phyloP scores from a whole-genome alignment of 768 basidiomycete species.

The Chalciporus piperatus region DNA sequence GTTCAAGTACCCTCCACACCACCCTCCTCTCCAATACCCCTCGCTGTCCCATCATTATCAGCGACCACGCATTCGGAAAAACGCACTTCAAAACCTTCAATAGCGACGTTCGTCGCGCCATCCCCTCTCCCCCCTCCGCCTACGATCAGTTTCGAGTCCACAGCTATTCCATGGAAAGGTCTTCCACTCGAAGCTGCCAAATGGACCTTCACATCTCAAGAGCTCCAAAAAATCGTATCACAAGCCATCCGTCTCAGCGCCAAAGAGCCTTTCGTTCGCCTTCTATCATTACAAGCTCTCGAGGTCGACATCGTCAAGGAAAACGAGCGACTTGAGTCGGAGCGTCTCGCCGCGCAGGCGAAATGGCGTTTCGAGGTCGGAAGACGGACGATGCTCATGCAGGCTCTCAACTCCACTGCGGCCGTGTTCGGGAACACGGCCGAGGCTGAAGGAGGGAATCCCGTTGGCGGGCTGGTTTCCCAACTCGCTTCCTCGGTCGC shows the following conservation, averaged over 20 bases:
- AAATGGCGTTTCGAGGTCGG: slow-evolving; percentile 68
- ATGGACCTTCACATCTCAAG: slow-evolving; percentile 50
- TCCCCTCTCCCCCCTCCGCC: slow-evolving; percentile 46
- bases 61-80: slow-evolving; percentile 5
- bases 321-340: slow-evolving; percentile 50
- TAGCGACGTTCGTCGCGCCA: slow-evolving; percentile 26
- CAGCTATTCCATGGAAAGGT: slow-evolving; percentile 62
- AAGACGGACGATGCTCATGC: slow-evolving; percentile 66
- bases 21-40: background rate
- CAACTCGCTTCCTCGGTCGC: slow-evolving; percentile 61
- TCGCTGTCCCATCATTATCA: slow-evolving; percentile 2
- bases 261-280: slow-evolving; percentile 65
- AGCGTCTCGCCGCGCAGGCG: slow-evolving; percentile 55
- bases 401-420: slow-evolving; percentile 59
- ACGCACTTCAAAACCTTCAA: slow-evolving; percentile 1
- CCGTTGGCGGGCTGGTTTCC: slow-evolving; percentile 42
- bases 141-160: slow-evolving; percentile 52
- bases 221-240: slow-evolving; percentile 69
- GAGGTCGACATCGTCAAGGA: slow-evolving; percentile 60
- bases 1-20: slow-evolving; percentile 9
- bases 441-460: slow-evolving; percentile 37
- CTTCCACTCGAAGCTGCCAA: slow-evolving; percentile 69
- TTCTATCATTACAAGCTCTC: slow-evolving; percentile 60
- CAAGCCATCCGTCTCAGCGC: slow-evolving; percentile 68
- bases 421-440: slow-evolving; percentile 22